These are phyloP conservation scores for Claviceps monticola DNA, from an alignment of 2,329 filamentous ascomycete species.

Conservation along the genomic window DNA sequence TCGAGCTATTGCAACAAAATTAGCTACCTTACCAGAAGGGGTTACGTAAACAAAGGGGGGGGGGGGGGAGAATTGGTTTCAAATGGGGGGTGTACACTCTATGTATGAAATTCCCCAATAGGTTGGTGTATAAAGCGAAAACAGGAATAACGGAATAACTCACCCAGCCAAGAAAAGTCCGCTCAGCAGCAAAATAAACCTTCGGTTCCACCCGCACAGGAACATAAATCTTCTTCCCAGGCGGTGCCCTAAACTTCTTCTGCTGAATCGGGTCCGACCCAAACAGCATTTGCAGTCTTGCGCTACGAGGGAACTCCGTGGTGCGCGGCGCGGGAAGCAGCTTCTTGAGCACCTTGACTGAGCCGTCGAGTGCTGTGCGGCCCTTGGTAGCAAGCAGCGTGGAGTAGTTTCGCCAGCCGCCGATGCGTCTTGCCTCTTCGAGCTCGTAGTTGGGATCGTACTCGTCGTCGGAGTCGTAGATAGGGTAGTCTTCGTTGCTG, in stretches of 20 bases:
- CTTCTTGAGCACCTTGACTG: constrained; percentile 31
- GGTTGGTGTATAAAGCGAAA: neutral
- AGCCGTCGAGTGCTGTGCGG: constrained; percentile 26
- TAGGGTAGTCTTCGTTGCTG: constrained; percentile 57
- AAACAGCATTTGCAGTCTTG: constrained; percentile 39
- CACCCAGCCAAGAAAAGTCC: constrained; percentile 91
- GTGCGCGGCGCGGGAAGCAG: constrained; percentile 41
- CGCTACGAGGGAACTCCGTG: constrained; percentile 42
- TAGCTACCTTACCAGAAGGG: constrained; percentile 3
- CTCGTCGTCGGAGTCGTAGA: constrained; percentile 81
- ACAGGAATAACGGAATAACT: constrained; percentile 20
- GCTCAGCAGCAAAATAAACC: constrained; percentile 91
- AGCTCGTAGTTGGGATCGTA: constrained; percentile 61
- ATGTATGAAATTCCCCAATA: no score
- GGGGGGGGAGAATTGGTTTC: no score
- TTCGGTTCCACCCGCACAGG: constrained; percentile 94
- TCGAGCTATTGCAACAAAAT: constrained; percentile 48
- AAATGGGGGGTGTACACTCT: no score
- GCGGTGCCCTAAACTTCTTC: constrained; percentile 56
- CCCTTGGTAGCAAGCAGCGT: constrained; percentile 39
- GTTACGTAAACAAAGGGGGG: no score
- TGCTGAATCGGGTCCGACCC: constrained; percentile 40
- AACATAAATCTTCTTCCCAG: constrained; percentile 87
- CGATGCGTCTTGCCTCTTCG: constrained; percentile 62
- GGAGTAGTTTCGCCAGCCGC: constrained; percentile 62